Conservation (phyloP, 116 monocot species). For the Dioscorea cayenensis region DNA sequence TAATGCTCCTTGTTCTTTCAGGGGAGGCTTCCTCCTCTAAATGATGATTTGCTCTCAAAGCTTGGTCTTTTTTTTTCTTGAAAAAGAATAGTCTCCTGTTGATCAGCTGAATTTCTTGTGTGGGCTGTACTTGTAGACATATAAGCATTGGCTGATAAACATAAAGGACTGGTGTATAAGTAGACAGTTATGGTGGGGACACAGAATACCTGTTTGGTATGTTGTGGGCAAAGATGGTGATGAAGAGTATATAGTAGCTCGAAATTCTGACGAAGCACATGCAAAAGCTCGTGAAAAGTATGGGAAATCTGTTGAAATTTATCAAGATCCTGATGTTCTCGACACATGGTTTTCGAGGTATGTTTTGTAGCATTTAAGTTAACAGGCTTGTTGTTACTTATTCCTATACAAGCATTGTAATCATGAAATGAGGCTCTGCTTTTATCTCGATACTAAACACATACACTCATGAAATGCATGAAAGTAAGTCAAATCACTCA, state of each 20-base stretch:
- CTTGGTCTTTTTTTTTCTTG: not conserved
- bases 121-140: slow-evolving; percentile 50
- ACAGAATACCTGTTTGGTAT: slow-evolving; percentile 98
- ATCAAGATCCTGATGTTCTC: slow-evolving; percentile 98
- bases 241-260: slow-evolving; percentile 89
- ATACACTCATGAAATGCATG: too few relatives aligned
- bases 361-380: slow-evolving; percentile 3
- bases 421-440: not conserved
- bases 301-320: slow-evolving; percentile 87
- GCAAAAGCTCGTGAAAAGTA: slow-evolving; percentile 69
- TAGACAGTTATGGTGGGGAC: slow-evolving; percentile 99
- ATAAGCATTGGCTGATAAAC: slow-evolving; percentile 94
- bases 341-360: slow-evolving; percentile 99
- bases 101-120: not conserved
- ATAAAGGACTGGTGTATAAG: slow-evolving; percentile 99
- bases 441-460: not conserved
- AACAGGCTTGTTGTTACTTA: not conserved
- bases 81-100: not conserved
- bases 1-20: too few relatives aligned
- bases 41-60: not conserved
- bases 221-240: slow-evolving; percentile 77
- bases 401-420: not conserved
- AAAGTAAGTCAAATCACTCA: too few relatives aligned
- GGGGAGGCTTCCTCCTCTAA: too few relatives aligned
- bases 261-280: slow-evolving; percentile 67